phyloP scores from a whole-genome alignment of 371 early-diverging fungal genomes.

The Mucor sp. region DNA sequence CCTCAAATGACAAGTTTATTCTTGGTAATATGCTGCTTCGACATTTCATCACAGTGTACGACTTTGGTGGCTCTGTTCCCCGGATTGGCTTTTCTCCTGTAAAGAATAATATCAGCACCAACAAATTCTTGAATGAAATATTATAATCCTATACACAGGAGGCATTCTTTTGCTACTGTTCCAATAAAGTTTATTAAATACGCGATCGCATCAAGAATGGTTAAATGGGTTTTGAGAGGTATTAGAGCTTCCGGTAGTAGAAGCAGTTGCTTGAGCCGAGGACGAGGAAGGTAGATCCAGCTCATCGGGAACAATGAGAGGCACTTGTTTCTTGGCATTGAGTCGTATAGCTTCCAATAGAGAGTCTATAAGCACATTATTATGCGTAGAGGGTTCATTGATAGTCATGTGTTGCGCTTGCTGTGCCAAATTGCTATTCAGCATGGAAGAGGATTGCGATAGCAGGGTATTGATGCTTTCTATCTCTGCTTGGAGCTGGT shows the following conservation, averaged over 20 bases:
- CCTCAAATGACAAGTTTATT: constrained; percentile 25
- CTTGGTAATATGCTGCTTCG: constrained; percentile 47
- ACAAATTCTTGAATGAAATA: background rate
- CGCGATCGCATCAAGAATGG: no score
- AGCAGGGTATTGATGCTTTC: constrained; percentile 20
- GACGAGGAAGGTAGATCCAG: background rate
- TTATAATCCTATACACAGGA: background rate
- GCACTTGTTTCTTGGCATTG: background rate
- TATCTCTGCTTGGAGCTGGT: constrained; percentile 23
- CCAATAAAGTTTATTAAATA: background rate
- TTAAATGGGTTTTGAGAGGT: background rate
- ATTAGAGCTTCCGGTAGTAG: background rate
- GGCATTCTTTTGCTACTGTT: background rate
- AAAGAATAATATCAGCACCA: background rate
- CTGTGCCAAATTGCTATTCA: background rate
- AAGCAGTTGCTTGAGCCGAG: background rate
- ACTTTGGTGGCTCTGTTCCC: constrained; percentile 39
- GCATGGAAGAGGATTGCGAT: constrained; percentile 10
- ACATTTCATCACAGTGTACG: constrained; percentile 42
- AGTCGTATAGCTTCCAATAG: constrained; percentile 2
- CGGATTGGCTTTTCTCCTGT: constrained; percentile 46
- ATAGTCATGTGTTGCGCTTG: background rate
- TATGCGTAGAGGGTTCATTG: background rate
- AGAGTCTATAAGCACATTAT: background rate
- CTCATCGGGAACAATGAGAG: background rate